Evolutionary conservation across 2,329 filamentous ascomycete species (phyloP), one percentile per base, ranked within the genome.

Genomic region (Ceratocystis papillata): DNA sequence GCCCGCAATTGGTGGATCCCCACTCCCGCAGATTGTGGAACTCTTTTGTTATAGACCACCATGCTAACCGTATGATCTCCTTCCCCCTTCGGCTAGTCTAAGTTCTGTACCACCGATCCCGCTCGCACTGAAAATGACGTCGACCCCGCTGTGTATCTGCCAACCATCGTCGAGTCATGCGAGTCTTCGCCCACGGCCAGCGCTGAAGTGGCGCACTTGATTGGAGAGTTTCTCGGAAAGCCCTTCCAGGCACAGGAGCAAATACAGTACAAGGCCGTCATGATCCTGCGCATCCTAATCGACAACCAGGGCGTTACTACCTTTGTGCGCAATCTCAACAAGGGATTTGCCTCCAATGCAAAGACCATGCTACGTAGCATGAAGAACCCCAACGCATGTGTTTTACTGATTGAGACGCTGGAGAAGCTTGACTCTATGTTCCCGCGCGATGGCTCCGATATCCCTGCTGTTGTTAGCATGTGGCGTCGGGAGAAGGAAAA

Each of bases 241-340:
- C 88, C 92, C 59, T 85, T 89, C 76, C 84, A 76, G 71, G 73
- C 76, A 30, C 79, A 78, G 59, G 79, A 89, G 8, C 85, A 88
- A 71, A 85, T 87, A 70, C 93, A 97, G 76, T 97, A 96, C 81
- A 96, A 97, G 77, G 88, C 90, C 69, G 86, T 97, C 72, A 97
- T 97, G 94, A 83, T 99, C 66, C 81, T 95, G 70, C 87, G 93
- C 69, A 99, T 99, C 72, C 79, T 99, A 70, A 82, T 86, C 71
- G 92, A 97, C 75, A 96, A 99, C 74, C 94, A 94, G 0, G 93
- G 93, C 37, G 62, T 69, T 8, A 81, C 83, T 64, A 90, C 86
- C 1, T 99, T 99, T 73, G 96, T 93, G n/a, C 83, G 88, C 70
- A 92, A 96, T 74, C 76, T 97, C 53, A 92, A 96, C 75, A 81